Conservation (phyloP, 345 rosid genomes). For the Gossypium sturtianum region DNA sequence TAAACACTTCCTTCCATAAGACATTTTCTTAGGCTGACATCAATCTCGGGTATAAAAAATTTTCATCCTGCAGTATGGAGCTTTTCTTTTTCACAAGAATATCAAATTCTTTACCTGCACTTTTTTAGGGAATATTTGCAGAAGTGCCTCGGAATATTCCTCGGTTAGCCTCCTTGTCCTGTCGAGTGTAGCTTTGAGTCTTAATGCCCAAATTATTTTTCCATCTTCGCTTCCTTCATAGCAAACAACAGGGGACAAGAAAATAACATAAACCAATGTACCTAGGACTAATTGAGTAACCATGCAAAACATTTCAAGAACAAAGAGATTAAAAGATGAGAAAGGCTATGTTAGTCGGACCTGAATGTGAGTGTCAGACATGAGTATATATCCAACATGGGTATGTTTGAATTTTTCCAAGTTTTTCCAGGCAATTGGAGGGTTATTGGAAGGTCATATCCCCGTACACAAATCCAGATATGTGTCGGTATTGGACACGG, state of each 20-base stretch:
- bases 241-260: slow-evolving; percentile 2
- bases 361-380: not conserved
- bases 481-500: not conserved
- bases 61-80: not conserved
- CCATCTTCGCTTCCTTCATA: slow-evolving; percentile 80
- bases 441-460: not conserved
- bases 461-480: not conserved
- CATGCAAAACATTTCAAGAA: slow-evolving; percentile 3
- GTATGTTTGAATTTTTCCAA: not conserved
- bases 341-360: not conserved
- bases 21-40: not conserved
- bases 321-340: not conserved
- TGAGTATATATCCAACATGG: not conserved
- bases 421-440: not conserved
- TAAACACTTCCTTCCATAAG: not conserved
- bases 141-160: slow-evolving; percentile 86
- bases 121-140: slow-evolving; percentile 71
- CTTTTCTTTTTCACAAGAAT: not conserved
- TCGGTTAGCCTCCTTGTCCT: slow-evolving; percentile 88
- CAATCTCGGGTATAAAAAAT: not conserved
- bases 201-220: slow-evolving; percentile 71
- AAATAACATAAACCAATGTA: not conserved
- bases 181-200: slow-evolving; percentile 94
- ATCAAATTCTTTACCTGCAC: slow-evolving; percentile 57
- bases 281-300: not conserved